Evolutionary conservation across 177 flowering plant species (phyloP).

Genomic region (Vitis hybrid): DNA sequence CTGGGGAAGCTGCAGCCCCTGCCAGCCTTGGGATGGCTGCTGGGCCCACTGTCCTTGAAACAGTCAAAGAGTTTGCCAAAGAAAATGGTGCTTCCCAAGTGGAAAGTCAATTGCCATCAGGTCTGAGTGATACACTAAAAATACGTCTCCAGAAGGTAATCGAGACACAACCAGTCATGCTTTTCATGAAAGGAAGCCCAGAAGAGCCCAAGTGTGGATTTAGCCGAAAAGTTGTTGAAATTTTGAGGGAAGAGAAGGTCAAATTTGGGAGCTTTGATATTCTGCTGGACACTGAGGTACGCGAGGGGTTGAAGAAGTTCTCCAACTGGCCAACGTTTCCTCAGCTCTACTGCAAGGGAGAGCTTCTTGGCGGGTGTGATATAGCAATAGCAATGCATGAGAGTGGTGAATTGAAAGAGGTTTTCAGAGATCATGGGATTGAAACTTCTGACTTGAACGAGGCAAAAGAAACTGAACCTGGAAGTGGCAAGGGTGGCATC

Average conservation of each 20-base stretch:
- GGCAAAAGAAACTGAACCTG: conserved; percentile 27
- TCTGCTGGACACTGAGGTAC: conserved; percentile 71
- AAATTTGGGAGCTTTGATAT: conserved; percentile 90
- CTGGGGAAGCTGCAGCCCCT: conserved; percentile 74
- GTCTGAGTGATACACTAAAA: conserved; percentile 35
- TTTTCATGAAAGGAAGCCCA: conserved; percentile 95
- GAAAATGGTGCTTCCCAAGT: conserved; percentile 46
- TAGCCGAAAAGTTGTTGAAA: conserved; percentile 76
- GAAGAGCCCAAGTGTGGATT: conserved; percentile 89
- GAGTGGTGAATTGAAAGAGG: conserved; percentile 80
- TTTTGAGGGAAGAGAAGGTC: conserved; percentile 74
- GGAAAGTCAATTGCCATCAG: conserved; percentile 25
- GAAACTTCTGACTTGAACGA: conserved; percentile 17
- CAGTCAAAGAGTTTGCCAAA: conserved; percentile 58
- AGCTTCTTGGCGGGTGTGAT: conserved; percentile 92
- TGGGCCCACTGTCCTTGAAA: conserved; percentile 69
- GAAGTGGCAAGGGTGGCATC: conserved; percentile 44
- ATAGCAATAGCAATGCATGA: conserved; percentile 87
- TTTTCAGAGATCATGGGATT: conserved; percentile 68
- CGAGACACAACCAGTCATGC: conserved; percentile 71
- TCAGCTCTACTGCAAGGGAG: conserved; percentile 95
- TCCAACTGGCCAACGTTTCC: conserved; percentile 98
- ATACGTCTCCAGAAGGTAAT: conserved; percentile 61
- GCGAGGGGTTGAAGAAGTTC: conserved; percentile 85
- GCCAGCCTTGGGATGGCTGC: conserved; percentile 97